Evolutionary conservation across 139 green algal species (phyloP).

Genomic region (Chlamydomonas urium): DNA sequence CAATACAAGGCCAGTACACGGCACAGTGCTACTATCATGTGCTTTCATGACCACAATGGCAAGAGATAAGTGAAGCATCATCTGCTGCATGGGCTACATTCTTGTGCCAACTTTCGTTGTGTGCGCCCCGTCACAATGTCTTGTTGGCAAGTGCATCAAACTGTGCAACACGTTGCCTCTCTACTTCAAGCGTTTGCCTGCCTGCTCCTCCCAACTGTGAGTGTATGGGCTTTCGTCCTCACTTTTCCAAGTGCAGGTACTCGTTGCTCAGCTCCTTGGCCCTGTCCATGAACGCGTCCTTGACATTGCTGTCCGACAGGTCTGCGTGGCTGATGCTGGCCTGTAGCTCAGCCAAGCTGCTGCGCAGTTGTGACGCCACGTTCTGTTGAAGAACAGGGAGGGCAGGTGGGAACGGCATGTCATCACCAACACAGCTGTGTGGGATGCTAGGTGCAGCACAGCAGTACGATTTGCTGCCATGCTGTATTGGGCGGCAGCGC

Average conservation of each 20-base stretch:
- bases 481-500: too few relatives aligned
- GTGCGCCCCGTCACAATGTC: too few relatives aligned
- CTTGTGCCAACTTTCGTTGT: too few relatives aligned
- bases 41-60: too few relatives aligned
- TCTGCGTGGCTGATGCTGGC: neutral
- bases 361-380: neutral
- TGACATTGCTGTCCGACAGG: neutral
- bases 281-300: neutral
- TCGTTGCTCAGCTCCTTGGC: constrained; percentile 7
- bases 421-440: neutral
- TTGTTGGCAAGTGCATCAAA: too few relatives aligned
- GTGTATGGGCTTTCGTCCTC: neutral
- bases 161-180: too few relatives aligned
- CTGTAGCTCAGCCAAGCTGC: neutral
- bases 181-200: too few relatives aligned
- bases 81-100: too few relatives aligned
- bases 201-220: too few relatives aligned
- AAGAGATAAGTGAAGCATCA: too few relatives aligned
- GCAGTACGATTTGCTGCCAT: too few relatives aligned
- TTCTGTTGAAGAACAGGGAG: neutral
- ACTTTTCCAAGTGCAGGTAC: constrained; percentile 19
- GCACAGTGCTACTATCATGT: neutral
- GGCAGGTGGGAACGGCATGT: too few relatives aligned
- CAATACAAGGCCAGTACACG: neutral
- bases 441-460: neutral